Evolutionary conservation across 306 rosid genomes (phyloP).

Genomic region (Urtica urens): DNA sequence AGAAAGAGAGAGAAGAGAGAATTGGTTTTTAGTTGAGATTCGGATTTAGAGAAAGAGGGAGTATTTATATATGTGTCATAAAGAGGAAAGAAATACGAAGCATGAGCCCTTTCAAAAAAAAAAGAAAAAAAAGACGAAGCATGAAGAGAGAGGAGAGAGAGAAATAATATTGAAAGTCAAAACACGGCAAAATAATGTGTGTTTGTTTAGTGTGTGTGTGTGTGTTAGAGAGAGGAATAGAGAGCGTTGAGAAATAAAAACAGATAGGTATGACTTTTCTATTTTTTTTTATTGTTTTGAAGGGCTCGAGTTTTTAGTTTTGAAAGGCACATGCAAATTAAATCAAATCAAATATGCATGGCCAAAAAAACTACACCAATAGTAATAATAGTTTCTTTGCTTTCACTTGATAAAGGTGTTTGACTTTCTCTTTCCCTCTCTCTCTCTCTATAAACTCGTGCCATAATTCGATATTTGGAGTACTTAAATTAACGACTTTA

Average conservation of each 20-base stretch:
- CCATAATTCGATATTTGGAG: too few species aligned
- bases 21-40: conserved; percentile 3
- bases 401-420: neutral
- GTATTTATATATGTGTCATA: conserved; percentile 20
- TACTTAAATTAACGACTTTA: too few species aligned
- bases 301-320: conserved; percentile 27
- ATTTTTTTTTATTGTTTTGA: conserved; percentile 10
- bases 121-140: neutral
- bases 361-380: neutral
- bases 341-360: conserved; percentile 16
- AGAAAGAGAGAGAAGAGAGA: too few species aligned
- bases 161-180: conserved; percentile 26
- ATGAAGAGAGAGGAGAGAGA: conserved; percentile 13
- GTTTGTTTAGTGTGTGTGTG: neutral
- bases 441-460: conserved; percentile 1
- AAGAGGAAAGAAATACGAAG: neutral
- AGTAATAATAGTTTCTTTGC: neutral
- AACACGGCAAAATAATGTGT: conserved; percentile 43
- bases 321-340: conserved; percentile 22
- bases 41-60: conserved; percentile 3
- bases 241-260: neutral
- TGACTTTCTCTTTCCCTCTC: conserved; percentile 9
- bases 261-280: conserved; percentile 22
- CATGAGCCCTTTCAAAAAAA: neutral
- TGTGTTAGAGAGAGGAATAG: neutral